These are phyloP conservation scores for Aspergillus sp. DNA, from an alignment of 2,329 filamentous ascomycete species.

Conservation along the genomic window DNA sequence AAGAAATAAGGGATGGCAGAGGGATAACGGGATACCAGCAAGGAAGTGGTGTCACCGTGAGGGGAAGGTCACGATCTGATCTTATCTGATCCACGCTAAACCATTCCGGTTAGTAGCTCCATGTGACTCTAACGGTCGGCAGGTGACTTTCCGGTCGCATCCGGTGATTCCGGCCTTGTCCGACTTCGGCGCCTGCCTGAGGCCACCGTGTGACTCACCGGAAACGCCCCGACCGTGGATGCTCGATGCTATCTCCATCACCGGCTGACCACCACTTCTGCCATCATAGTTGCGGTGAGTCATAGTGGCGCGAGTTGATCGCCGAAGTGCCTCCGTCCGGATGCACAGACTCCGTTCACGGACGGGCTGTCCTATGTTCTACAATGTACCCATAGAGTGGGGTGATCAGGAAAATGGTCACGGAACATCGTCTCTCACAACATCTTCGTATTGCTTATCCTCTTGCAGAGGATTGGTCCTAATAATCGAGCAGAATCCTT, in stretches of 20 bases:
- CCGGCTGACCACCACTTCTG: conserved; percentile 1
- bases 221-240: not conserved
- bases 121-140: not conserved
- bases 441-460: not conserved
- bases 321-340: not conserved
- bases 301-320: not conserved
- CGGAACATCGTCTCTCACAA: not conserved
- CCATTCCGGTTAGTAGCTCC: not conserved
- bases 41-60: not conserved
- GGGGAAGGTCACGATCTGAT: conserved; percentile 24
- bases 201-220: not conserved
- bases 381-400: not conserved
- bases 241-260: no score
- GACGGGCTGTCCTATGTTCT: not conserved
- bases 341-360: not conserved
- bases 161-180: conserved; percentile 4
- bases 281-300: conserved; percentile 12
- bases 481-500: not conserved
- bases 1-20: not conserved
- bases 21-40: not conserved
- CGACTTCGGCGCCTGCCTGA: not conserved
- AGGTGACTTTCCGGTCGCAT: not conserved
- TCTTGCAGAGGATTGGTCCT: not conserved
- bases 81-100: conserved; percentile 39
- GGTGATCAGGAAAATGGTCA: not conserved